Percentiles rank a stretch among this genome's conserved stretches.
Conservation (phyloP, 495 filamentous ascomycete species). For the Aspergillus funiculosus region DNA sequence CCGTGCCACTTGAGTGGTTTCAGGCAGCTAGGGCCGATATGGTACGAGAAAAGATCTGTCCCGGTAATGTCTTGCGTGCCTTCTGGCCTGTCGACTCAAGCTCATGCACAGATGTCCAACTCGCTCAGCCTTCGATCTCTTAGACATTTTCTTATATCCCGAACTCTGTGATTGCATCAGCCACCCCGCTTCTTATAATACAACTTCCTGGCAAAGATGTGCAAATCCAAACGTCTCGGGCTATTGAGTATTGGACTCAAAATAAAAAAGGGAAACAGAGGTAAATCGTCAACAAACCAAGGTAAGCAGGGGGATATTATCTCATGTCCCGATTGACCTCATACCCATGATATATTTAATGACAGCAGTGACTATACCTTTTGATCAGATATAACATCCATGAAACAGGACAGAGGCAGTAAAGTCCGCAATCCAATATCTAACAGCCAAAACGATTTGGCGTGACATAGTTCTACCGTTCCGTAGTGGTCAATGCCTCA, state of each 20-base stretch:
- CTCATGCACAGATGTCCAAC: conserved; percentile 41
- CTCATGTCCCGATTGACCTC: background rate
- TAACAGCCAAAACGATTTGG: background rate
- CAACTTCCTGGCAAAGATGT: background rate
- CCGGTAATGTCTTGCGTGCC: conserved; percentile 3
- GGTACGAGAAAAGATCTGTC: conserved; percentile 9
- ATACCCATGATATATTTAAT: conserved; percentile 1
- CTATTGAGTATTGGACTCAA: conserved; percentile 10
- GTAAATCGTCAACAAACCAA: background rate
- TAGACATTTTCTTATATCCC: conserved; percentile 11
- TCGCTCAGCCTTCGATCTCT: conserved; percentile 22
- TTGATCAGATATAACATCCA: background rate
- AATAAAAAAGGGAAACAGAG: conserved; percentile 5
- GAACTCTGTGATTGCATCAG: conserved; percentile 13
- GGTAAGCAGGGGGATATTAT: background rate
- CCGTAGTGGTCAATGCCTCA: conserved; percentile 13
- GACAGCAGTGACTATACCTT: too few relatives aligned
- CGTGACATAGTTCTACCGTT: background rate
- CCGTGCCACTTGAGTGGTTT: conserved; percentile 20
- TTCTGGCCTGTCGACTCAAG: conserved; percentile 8
- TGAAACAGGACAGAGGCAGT: background rate
- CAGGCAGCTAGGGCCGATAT: conserved; percentile 11
- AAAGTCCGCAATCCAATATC: background rate
- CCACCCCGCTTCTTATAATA: conserved; percentile 3
- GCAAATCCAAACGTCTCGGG: background rate